Base-by-base conservation (phyloP, 257 asterid genomes). In the Scutellaria baicalensis region DNA sequence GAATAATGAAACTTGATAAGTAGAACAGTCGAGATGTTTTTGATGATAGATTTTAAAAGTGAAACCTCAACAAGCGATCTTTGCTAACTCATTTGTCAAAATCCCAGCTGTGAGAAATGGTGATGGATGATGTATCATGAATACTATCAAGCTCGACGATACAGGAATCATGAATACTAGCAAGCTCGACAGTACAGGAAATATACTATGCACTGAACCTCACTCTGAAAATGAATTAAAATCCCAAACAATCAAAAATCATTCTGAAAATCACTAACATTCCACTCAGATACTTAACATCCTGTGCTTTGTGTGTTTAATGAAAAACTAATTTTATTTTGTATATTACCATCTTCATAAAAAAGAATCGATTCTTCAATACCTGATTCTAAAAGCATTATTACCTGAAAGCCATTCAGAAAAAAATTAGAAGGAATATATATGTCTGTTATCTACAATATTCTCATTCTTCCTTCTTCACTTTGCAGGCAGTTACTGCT, bases 401-500 rank as follows among this genome's bases (percentile, higher is more conserved):
- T 43, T 63, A 43, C 39, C 58, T 27, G 20, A 21, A 23, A 14
- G 42, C 9, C 49, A 42, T 27, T 51, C 14, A 1, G n/a, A 39
- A 50, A 36, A 11, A 39, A 23, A 31, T 50, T 40, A 11, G 69
- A 23, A 38, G 33, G 36, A 38, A 71, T 35, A 27, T 2, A 40
- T 14, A 20, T 33, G 8, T 54, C 13, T 50, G 18, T 64, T n/a
- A 31, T 16, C 55, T 43, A 59, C 55, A n/a, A 51, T 47, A 56
- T 20, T 55, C 66, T 80, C 59, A 71, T 60, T 42, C 16, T 67
- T 68, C 35, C 36, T 68, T 68, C 69, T 68, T 73, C 69, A 57
- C 68, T 59, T 49, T 59, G 83, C 91, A 93, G 99, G 86, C 82
- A 76, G 82, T 79, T 72, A 71, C 5, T 68, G 48, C 79, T 54